Base-by-base conservation (phyloP, 2,329 filamentous ascomycete genomes). In the Cytospora piceae region DNA sequence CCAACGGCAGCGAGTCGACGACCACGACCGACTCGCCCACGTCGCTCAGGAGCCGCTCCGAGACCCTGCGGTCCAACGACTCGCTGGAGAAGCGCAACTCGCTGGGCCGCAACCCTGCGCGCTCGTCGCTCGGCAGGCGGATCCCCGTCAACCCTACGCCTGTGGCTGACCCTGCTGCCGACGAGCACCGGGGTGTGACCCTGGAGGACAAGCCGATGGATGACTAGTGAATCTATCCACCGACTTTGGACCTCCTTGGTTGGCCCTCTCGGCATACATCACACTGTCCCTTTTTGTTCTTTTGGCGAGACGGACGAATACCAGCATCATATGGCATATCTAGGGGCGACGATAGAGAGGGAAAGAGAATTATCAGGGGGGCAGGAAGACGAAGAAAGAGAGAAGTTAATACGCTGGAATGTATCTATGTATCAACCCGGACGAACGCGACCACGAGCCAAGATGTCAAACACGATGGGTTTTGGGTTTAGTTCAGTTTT, bases 161-260 rank as follows among this genome's bases (percentile, higher is more conserved):
- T 49, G 72, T 74, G 22, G 72, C 76, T 11, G 71, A 77, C 58
- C 71, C 72, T 27, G 68, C 69, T 31, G 61, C 69, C 29, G 70
- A 68, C 31, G 66, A 69, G 27, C 70, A 70, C 67, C 75, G 79
- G 67, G 86, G 88, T 8, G 89, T 93, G 52, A 89, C 87, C 70
- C 80, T 93, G 72, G 87, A 87, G 72, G 90, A 93, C 75, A 88
- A 86, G 77, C 88, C 90, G n/a, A 92, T 93, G 88, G 89, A 92
- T 77, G 89, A 92, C 77, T 91, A 77, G 74, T 67, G 39, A 66
- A 64, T 42, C 27, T 11, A 2, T 34, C 24, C 37, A 7, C 20
- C 53, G 31, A 32, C 55, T 52, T 37, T 31, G 24, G 20, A 22
- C 49, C 15, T 34, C 27, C 60, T 32, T 12, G 39, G 32, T 14